These are phyloP conservation scores for Syzygium syzygioides DNA, from an alignment of 441 rosid species.

Conservation along the genomic window DNA sequence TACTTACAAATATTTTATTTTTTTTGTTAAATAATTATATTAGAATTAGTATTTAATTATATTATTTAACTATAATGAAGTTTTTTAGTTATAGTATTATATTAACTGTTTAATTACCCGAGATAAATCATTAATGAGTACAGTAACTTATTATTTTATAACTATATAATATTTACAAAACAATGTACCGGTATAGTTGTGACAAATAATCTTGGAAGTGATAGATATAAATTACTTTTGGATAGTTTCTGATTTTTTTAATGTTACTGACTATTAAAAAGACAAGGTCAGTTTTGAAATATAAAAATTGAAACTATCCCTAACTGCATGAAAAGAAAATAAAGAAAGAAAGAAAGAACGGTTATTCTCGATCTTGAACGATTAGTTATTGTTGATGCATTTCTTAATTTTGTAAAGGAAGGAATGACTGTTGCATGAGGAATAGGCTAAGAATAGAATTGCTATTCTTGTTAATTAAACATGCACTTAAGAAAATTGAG, in stretches of 20 bases:
- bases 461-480: background rate
- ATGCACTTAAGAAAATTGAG: background rate
- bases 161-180: background rate
- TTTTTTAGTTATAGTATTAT: background rate
- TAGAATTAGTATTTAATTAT: background rate
- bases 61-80: background rate
- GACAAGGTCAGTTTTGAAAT: background rate
- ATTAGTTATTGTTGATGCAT: background rate
- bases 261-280: background rate
- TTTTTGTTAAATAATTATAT: background rate
- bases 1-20: background rate
- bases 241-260: background rate
- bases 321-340: background rate
- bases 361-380: background rate
- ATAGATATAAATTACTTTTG: background rate
- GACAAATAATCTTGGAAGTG: background rate
- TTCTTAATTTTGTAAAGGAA: background rate
- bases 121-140: background rate
- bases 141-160: background rate
- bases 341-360: background rate
- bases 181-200: background rate
- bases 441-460: background rate
- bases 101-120: background rate
- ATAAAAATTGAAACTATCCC: background rate
- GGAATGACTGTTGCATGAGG: background rate